phyloP scores from a whole-genome alignment of 2,329 filamentous ascomycete species.

The Aureobasidium sp. region DNA sequence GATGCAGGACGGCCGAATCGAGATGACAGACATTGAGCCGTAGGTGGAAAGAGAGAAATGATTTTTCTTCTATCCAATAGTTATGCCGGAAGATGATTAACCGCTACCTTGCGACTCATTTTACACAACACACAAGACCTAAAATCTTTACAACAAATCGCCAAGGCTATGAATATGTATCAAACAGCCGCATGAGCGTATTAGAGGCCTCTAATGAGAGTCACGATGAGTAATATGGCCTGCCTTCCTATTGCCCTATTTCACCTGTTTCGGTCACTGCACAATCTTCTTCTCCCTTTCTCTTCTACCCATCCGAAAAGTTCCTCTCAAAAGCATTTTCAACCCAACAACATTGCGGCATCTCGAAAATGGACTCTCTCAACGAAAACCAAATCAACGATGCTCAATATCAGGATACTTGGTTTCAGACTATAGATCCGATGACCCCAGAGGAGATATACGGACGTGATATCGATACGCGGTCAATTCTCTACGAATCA shows the following conservation, averaged over 20 bases:
- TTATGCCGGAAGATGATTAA: too few relatives aligned
- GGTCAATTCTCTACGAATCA: not conserved
- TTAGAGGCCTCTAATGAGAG: too few relatives aligned
- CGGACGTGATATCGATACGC: not conserved
- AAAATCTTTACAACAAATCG: too few relatives aligned
- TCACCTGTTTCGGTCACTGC: too few relatives aligned
- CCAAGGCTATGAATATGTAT: too few relatives aligned
- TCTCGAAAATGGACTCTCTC: not conserved
- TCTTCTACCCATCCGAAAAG: not conserved
- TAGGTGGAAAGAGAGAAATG: not conserved
- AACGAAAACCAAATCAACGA: not conserved
- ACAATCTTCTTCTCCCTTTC: too few relatives aligned
- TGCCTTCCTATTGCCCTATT: too few relatives aligned
- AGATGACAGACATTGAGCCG: not conserved
- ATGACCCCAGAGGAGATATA: not conserved
- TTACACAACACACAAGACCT: too few relatives aligned
- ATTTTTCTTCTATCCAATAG: too few relatives aligned
- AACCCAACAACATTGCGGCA: not conserved
- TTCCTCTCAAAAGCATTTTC: not conserved
- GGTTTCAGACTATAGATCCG: not conserved
- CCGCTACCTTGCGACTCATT: too few relatives aligned
- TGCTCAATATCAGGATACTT: not conserved
- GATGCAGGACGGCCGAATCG: slow-evolving; percentile 1
- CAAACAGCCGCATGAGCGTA: too few relatives aligned
- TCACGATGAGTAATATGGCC: too few relatives aligned